Conservation (phyloP, 1,284 basidiomycete genomes). For the Kalmanozyma brasiliensis region DNA sequence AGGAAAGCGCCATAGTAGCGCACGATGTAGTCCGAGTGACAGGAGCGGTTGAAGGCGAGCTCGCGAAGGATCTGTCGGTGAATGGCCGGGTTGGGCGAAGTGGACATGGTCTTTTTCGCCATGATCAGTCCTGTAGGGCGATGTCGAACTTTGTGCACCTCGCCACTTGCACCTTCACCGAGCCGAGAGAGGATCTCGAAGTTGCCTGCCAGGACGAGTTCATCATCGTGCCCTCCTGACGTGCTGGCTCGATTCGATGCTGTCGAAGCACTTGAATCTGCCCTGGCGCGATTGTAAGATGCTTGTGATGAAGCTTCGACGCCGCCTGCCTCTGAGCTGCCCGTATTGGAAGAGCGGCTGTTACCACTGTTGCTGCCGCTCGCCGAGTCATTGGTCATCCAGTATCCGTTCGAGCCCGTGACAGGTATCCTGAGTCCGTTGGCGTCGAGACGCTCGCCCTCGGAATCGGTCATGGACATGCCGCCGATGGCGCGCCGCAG, state of each 20-base stretch:
- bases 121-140: constrained; percentile 80
- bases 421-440: constrained; percentile 42
- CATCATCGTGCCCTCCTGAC: constrained; percentile 40
- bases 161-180: constrained; percentile 95
- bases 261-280: constrained; percentile 24
- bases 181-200: constrained; percentile 80
- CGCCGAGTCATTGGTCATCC: constrained; percentile 25
- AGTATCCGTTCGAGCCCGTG: constrained; percentile 42
- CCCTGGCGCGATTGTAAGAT: constrained; percentile 7
- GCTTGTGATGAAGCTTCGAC: constrained; percentile 5
- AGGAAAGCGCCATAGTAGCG: constrained; percentile 95
- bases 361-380: constrained; percentile 9
- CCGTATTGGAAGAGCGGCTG: constrained; percentile 9
- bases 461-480: constrained; percentile 45
- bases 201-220: constrained; percentile 69
- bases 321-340: neutral
- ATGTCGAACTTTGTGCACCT: constrained; percentile 89
- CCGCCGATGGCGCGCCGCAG: constrained; percentile 59
- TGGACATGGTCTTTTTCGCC: constrained; percentile 96
- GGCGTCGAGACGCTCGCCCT: constrained; percentile 38
- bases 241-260: constrained; percentile 25
- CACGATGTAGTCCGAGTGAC: constrained; percentile 87
- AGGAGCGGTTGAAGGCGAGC: constrained; percentile 86
- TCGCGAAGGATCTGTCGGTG: constrained; percentile 91
- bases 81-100: constrained; percentile 86